phyloP scores from a whole-genome alignment of 2,329 filamentous ascomycete genomes.

The Zarea fungicola region DNA sequence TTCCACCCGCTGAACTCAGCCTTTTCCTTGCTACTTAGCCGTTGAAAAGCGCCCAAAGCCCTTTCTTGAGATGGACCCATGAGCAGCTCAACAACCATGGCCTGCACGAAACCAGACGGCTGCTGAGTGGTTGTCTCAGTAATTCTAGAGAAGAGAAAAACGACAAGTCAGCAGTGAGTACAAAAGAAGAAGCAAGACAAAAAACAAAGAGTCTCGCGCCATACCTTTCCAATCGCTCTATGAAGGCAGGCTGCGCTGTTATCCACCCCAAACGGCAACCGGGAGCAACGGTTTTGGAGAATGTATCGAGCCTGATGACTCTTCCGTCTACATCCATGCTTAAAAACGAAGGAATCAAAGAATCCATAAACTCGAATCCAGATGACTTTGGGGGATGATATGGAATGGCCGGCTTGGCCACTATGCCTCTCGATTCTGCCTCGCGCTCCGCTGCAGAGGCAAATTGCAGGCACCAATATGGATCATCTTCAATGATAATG shows the following conservation, averaged over 20 bases:
- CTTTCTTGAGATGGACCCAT: constrained; percentile 60
- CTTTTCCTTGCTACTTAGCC: constrained; percentile 43
- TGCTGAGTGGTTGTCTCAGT: constrained; percentile 75
- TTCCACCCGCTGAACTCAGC: constrained; percentile 60
- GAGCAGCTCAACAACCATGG: constrained; percentile 71
- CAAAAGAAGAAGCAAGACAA: no score
- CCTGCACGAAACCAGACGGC: constrained; percentile 85
- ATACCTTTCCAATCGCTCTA: constrained; percentile 59
- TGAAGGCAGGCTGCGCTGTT: constrained; percentile 72
- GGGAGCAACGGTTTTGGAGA: constrained; percentile 88
- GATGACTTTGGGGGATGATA: constrained; percentile 35
- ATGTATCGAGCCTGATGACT: constrained; percentile 85
- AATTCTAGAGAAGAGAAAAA: constrained; percentile 58
- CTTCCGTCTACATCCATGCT: constrained; percentile 78
- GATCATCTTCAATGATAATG: constrained; percentile 89
- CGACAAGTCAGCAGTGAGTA: no score
- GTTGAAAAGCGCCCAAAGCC: constrained; percentile 35
- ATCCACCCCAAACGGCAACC: constrained; percentile 90
- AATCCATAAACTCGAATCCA: constrained; percentile 76
- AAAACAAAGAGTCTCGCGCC: background rate
- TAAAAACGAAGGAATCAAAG: constrained; percentile 76
- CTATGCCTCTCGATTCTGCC: constrained; percentile 41
- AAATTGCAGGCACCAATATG: constrained; percentile 93
- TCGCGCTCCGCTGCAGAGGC: constrained; percentile 58
- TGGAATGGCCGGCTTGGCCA: constrained; percentile 24